These are phyloP conservation scores for Aspergillus asperescens DNA, from an alignment of 495 filamentous ascomycete species.

Conservation along the genomic window DNA sequence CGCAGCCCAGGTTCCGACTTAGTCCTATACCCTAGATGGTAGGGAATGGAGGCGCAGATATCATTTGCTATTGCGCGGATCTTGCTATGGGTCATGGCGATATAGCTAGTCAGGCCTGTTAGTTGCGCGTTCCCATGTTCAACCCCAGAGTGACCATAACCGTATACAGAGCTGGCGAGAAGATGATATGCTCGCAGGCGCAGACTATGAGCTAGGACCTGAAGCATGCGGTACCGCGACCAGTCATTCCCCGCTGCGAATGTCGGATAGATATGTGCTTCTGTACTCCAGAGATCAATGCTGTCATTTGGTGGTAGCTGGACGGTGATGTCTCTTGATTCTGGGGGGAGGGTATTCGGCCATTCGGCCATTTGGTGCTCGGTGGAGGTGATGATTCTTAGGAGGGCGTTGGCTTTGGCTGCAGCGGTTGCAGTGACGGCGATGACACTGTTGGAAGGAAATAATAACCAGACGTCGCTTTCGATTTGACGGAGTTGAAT, in stretches of 20 bases:
- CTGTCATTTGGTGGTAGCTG: neutral
- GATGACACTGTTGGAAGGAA: neutral
- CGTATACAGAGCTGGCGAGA: neutral
- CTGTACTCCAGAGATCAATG: neutral
- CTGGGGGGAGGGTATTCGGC: neutral
- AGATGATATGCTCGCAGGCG: conserved; percentile 2
- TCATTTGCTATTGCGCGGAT: neutral
- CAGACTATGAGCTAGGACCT: neutral
- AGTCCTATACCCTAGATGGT: conserved; percentile 3
- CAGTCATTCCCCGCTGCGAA: conserved; percentile 4
- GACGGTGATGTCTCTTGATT: conserved; percentile 1
- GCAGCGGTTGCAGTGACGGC: neutral
- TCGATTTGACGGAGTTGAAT: neutral
- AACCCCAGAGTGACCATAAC: neutral
- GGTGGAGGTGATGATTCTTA: neutral
- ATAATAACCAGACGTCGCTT: neutral
- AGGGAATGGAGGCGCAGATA: conserved; percentile 7
- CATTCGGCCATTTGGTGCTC: conserved; percentile 1
- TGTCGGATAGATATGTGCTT: conserved; percentile 2
- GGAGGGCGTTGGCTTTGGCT: neutral
- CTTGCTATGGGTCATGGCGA: neutral
- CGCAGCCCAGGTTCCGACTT: neutral
- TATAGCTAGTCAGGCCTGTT: neutral
- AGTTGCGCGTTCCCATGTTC: neutral
- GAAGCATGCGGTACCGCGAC: conserved; percentile 7